Evolutionary conservation across 1,139 yeast species (phyloP).

Genomic region (Kurtzmaniella quercitrusa): DNA sequence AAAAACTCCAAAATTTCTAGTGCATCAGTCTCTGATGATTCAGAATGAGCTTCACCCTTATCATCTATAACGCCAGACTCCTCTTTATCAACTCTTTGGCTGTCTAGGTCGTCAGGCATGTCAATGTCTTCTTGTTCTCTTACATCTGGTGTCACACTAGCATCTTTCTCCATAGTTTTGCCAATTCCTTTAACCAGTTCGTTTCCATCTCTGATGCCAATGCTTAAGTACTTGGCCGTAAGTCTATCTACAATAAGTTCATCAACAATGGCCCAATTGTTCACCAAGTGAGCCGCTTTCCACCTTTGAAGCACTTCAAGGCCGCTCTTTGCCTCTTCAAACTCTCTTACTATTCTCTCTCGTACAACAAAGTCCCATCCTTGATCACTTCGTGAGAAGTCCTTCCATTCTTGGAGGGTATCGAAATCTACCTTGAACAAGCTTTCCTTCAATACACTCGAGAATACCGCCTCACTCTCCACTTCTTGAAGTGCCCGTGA

Average conservation of each 20-base stretch:
- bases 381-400: not conserved
- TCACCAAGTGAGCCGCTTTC: not conserved
- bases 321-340: not conserved
- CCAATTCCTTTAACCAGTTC: too few relatives aligned
- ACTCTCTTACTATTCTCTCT: not conserved
- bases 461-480: not conserved
- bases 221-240: not conserved
- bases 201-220: not conserved
- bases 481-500: not conserved
- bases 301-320: not conserved
- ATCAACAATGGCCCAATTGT: slow-evolving; percentile 1
- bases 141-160: not conserved
- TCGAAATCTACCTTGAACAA: not conserved
- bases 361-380: slow-evolving; percentile 2
- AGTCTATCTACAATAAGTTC: not conserved
- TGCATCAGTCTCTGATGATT: not conserved
- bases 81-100: too few relatives aligned
- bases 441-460: not conserved
- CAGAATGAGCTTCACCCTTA: too few relatives aligned
- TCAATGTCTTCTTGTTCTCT: not conserved
- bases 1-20: not conserved
- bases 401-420: not conserved
- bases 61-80: too few relatives aligned
- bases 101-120: too few relatives aligned
- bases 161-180: too few relatives aligned